Evolutionary conservation across 768 basidiomycete genomes (phyloP), one percentile per base, ranked within the genome.

Genomic region (Leccinellum albellum): DNA sequence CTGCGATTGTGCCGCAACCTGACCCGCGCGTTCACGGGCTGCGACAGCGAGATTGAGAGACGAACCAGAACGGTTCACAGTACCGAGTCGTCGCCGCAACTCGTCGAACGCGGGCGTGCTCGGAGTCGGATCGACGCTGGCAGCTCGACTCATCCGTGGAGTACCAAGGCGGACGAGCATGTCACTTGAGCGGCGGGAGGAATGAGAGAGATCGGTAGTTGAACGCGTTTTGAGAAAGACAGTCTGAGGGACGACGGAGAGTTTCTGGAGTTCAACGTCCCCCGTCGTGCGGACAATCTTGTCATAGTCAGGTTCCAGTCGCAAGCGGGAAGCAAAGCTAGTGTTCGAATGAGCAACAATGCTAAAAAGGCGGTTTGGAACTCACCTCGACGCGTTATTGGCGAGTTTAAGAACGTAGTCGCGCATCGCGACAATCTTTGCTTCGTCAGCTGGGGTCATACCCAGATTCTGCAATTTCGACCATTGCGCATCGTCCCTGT

Each of bases 341-440:
- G 15, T n/a, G n/a, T 3, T n/a, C 5, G 17, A 13, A n/a, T 72
- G 42, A 55, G 47, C n/a, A 26, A 49, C 10, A 26, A 33, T 40
- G 23, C 17, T 15, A 2, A 24, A n/a, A 32, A 29, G 29, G 6
- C 21, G 2, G 17, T 23, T 20, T 23, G 20, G 3, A 42, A 61
- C 78, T 20, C 59, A 90, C 91, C 88, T 93, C 37, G 88, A 83
- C 0, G 84, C 84, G 2, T 88, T 85, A 59, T 86, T 84, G 0
- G 93, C 90, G 8, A 95, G 78, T 67, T 93, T 94, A 51, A 89
- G 70, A 45, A 92, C 86, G 66, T 96, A 94, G 59, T 96, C 94
- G 21, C 88, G 78, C 85, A 99, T 85, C 0, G 91, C 85, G n/a
- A 85, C 75, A 21, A 99, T 75, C 70, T 98, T 98, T 54, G 75